Percentiles rank a stretch among this genome's conserved stretches.
Evolutionary conservation across 129 eudicot genomes (phyloP).

Genomic region (Lonicera japonica): DNA sequence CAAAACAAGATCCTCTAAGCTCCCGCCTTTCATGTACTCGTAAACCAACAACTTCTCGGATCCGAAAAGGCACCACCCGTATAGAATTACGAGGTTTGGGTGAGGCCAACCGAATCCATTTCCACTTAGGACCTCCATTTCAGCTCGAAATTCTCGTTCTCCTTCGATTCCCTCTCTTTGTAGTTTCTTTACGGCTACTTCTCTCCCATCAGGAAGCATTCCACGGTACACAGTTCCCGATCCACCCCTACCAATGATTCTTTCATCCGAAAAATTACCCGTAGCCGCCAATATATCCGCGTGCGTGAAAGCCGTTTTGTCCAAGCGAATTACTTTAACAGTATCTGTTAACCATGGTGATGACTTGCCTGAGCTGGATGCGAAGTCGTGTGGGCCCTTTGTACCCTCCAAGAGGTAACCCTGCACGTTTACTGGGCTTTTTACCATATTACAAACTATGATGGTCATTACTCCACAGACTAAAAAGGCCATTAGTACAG

Average conservation of each 20-base stretch:
- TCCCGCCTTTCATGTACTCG: slow-evolving; percentile 97
- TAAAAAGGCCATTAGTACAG: slow-evolving; percentile 40
- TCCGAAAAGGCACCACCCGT: slow-evolving; percentile 94
- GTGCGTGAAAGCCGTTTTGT: slow-evolving; percentile 83
- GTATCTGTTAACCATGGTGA: slow-evolving; percentile 67
- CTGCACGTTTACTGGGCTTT: slow-evolving; percentile 26
- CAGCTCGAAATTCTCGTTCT: slow-evolving; percentile 86
- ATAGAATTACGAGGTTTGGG: slow-evolving; percentile 88
- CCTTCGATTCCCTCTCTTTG: slow-evolving; percentile 83
- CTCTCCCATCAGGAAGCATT: slow-evolving; percentile 74
- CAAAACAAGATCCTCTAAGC: slow-evolving; percentile 66
- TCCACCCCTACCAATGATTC: slow-evolving; percentile 87
- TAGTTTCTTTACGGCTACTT: slow-evolving; percentile 82
- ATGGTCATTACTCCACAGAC: slow-evolving; percentile 49
- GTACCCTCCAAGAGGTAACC: slow-evolving; percentile 28
- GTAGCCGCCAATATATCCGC: slow-evolving; percentile 78
- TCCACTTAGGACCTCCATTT: slow-evolving; percentile 83
- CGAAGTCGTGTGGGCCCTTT: slow-evolving; percentile 15
- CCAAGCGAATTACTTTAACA: slow-evolving; percentile 66
- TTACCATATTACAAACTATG: slow-evolving; percentile 35
- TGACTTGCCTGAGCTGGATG: slow-evolving; percentile 36
- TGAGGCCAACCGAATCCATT: slow-evolving; percentile 91
- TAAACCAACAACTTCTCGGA: slow-evolving; percentile 74
- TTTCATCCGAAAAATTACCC: slow-evolving; percentile 57
- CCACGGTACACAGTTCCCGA: slow-evolving; percentile 81